phyloP scores from a whole-genome alignment of 2,329 filamentous ascomycete species.

The Clonostachys byssicola region DNA sequence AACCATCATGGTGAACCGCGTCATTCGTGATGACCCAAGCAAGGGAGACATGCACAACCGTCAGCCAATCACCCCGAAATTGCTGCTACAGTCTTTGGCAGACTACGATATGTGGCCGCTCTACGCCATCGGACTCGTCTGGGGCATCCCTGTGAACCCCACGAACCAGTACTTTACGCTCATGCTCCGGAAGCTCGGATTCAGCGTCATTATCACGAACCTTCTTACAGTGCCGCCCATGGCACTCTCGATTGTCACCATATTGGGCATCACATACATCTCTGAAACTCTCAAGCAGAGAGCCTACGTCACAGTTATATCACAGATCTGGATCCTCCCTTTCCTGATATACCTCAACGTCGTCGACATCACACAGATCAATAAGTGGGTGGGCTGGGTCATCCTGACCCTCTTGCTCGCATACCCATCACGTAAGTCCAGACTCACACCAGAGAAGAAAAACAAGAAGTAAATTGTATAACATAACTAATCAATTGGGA shows the following conservation, averaged over 20 bases:
- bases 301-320: conserved; percentile 36
- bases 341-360: conserved; percentile 46
- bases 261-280: conserved; percentile 1
- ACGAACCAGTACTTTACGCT: conserved; percentile 15
- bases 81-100: conserved; percentile 38
- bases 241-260: conserved; percentile 26
- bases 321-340: conserved; percentile 56
- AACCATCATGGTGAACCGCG: background rate
- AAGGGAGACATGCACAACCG: conserved; percentile 52
- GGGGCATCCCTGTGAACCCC: conserved; percentile 12
- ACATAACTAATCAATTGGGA: background rate
- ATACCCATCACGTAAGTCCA: conserved; percentile 19
- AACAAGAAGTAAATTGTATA: background rate
- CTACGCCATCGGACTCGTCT: conserved; percentile 25
- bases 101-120: conserved; percentile 54
- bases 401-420: conserved; percentile 34
- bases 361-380: conserved; percentile 22
- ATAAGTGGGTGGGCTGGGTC: conserved; percentile 30
- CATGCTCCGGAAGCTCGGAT: conserved; percentile 13
- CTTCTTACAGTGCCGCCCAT: conserved; percentile 56
- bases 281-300: conserved; percentile 22
- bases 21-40: conserved; percentile 25
- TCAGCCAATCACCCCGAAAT: conserved; percentile 38
- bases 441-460: background rate
- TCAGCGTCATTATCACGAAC: conserved; percentile 50